Conservation (phyloP, 140 eudicot genomes). For the Cichorium intybus region DNA sequence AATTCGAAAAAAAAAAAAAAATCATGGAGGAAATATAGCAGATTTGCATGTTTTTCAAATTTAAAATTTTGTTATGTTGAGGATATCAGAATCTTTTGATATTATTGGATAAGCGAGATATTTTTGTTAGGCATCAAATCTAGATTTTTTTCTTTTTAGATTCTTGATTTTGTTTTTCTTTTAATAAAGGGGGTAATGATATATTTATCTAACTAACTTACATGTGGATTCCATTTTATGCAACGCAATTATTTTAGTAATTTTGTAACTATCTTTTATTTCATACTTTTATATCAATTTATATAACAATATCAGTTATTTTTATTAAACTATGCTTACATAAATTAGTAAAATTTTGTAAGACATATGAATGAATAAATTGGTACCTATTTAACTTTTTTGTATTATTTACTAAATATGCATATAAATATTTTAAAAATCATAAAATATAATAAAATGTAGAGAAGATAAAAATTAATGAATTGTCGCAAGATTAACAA, state of each 20-base stretch:
- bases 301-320: neutral
- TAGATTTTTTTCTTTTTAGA: conserved; percentile 7
- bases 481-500: neutral
- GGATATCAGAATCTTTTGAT: neutral
- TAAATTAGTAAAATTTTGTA: neutral
- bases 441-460: neutral
- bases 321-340: neutral
- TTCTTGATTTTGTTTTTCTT: neutral
- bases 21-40: neutral
- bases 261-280: neutral
- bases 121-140: conserved; percentile 27
- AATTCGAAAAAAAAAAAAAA: neutral
- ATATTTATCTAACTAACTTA: neutral
- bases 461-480: neutral
- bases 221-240: neutral
- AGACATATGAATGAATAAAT: neutral
- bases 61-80: neutral
- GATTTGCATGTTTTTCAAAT: neutral
- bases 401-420: neutral
- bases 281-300: neutral
- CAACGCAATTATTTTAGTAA: too few species aligned
- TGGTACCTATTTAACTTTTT: neutral
- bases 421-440: neutral
- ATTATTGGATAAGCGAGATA: conserved; percentile 10
- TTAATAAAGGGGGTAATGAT: neutral